Conservation (phyloP, 495 filamentous ascomycete genomes). For the Neurospora sp. region DNA sequence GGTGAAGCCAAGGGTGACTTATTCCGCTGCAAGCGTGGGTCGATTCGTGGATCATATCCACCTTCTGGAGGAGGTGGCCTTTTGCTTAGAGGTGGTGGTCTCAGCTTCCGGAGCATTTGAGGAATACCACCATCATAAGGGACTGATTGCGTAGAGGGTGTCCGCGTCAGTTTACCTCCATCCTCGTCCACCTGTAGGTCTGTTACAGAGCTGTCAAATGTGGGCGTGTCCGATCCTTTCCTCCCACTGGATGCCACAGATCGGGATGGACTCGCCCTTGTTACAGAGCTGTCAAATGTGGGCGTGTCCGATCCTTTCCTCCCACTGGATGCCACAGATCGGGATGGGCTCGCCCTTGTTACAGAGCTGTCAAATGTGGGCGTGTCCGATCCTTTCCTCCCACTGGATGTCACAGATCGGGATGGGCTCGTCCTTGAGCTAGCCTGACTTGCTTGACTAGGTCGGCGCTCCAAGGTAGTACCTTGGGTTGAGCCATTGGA, state of each 20-base stretch:
- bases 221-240: conserved; percentile 27
- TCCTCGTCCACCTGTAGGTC: conserved; percentile 40
- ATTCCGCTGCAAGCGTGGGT: conserved; percentile 10
- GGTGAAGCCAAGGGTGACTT: conserved; percentile 19
- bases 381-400: conserved; percentile 27
- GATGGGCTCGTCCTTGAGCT: conserved; percentile 65
- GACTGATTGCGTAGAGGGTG: not conserved
- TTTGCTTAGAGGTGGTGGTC: conserved; percentile 5
- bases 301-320: conserved; percentile 29
- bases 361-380: conserved; percentile 35
- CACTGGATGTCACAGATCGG: conserved; percentile 30
- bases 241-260: conserved; percentile 31
- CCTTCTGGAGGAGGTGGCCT: conserved; percentile 21
- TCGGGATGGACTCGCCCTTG: conserved; percentile 54
- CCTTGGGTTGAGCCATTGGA: not conserved
- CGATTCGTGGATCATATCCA: conserved; percentile 26
- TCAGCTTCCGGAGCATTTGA: conserved; percentile 8
- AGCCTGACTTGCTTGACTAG: conserved; percentile 54
- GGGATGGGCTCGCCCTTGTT: conserved; percentile 53
- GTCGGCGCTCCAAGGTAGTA: conserved; percentile 26
- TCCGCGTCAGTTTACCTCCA: conserved; percentile 1
- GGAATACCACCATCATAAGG: not conserved
- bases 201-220: conserved; percentile 36
- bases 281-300: conserved; percentile 33
- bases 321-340: conserved; percentile 30